phyloP scores from a whole-genome alignment of 164 flowering plant genomes.

The Tinospora cordifolia region DNA sequence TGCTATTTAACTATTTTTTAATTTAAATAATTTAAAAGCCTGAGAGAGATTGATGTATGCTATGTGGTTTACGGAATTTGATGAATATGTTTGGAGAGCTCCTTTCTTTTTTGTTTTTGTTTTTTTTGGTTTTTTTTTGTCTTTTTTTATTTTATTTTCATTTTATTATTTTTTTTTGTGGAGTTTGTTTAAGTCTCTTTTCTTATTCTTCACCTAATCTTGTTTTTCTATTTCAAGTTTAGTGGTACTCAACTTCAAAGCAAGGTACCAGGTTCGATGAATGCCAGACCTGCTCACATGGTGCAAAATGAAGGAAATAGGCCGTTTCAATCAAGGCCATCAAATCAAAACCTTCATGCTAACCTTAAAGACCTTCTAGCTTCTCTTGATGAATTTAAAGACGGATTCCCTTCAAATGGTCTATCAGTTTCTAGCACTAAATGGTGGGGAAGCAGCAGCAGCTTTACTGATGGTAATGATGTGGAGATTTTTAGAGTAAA shows the following conservation, averaged over 20 bases:
- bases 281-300: conserved; percentile 8
- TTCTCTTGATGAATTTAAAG: conserved; percentile 51
- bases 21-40: too few species aligned
- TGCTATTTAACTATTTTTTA: too few species aligned
- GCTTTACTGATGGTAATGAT: conserved; percentile 9
- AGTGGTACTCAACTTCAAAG: conserved; percentile 23
- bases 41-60: neutral
- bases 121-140: too few species aligned
- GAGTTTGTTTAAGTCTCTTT: neutral
- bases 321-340: conserved; percentile 16
- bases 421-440: conserved; percentile 35
- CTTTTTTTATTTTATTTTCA: too few species aligned
- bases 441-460: conserved; percentile 60
- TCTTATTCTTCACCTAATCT: neutral
- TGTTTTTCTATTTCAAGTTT: neutral
- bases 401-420: conserved; percentile 66
- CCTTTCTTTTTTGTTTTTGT: too few species aligned
- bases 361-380: conserved; percentile 22
- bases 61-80: neutral
- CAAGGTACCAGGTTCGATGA: conserved; percentile 12
- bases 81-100: neutral
- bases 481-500: conserved; percentile 15
- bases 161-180: too few species aligned
- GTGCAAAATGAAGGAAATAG: conserved; percentile 35
- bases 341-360: conserved; percentile 19